Percentiles rank a stretch among this genome's conserved stretches.
Evolutionary conservation across 192 early-diverging fungal genomes (phyloP).

Genomic region (Cetraspora pellucida): DNA sequence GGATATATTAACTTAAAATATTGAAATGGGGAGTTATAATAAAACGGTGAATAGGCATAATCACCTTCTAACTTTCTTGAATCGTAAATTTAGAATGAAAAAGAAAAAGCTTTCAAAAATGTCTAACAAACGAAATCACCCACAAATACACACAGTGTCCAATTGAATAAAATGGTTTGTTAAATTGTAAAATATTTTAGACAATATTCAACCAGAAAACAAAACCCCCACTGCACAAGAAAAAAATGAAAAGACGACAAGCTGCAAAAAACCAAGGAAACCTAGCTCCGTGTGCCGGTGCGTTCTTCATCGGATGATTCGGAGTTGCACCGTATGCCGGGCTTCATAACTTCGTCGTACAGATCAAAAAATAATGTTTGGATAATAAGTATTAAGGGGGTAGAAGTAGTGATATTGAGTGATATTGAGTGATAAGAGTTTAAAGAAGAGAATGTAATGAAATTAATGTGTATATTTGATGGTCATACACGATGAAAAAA

Average conservation of each 20-base stretch:
- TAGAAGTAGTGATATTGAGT: no score
- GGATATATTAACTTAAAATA: no score
- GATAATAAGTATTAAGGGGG: no score
- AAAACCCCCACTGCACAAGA: background rate
- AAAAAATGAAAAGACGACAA: background rate
- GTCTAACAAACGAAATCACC: background rate
- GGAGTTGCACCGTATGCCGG: background rate
- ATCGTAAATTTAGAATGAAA: background rate
- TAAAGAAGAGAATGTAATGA: no score
- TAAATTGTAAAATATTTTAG: no score
- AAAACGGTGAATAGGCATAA: no score
- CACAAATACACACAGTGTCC: background rate
- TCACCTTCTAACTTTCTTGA: background rate
- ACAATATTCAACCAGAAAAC: background rate
- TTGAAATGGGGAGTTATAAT: no score
- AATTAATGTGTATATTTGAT: no score
- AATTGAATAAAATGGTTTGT: no score
- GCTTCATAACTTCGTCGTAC: constrained; percentile 15
- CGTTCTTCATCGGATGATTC: constrained; percentile 1
- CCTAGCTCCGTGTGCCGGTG: constrained; percentile 18
- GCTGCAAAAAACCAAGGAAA: constrained; percentile 16
- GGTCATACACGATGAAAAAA: no score
- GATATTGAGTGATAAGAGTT: no score
- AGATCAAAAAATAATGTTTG: background rate
- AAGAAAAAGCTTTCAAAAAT: background rate